These are phyloP conservation scores for Saturnispora zaruensis DNA, from an alignment of 805 yeast genomes.

Conservation along the genomic window DNA sequence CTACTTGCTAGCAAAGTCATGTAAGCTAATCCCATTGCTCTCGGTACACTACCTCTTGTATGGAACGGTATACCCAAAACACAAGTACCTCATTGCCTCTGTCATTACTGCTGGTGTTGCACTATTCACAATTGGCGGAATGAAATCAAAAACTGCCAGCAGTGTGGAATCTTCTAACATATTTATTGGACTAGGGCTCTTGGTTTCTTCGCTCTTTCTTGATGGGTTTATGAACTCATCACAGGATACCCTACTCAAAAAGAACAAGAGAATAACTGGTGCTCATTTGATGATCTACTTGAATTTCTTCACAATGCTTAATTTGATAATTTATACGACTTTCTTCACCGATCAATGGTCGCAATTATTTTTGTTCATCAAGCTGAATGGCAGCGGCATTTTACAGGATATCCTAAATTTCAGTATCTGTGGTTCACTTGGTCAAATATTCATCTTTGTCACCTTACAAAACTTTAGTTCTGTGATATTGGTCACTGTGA, in stretches of 20 bases:
- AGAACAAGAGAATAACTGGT: constrained; percentile 49
- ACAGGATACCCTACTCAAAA: constrained; percentile 74
- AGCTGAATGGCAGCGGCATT: constrained; percentile 41
- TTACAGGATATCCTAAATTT: constrained; percentile 54
- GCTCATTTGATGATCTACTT: constrained; percentile 78
- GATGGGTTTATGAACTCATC: constrained; percentile 93
- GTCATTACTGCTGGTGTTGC: constrained; percentile 80
- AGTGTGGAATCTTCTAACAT: constrained; percentile 46
- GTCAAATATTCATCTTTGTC: constrained; percentile 87
- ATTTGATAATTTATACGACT: constrained; percentile 44
- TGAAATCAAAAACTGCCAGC: constrained; percentile 32
- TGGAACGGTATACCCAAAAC: constrained; percentile 58
- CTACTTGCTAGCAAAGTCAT: constrained; percentile 79
- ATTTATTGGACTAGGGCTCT: constrained; percentile 49
- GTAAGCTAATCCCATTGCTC: constrained; percentile 94
- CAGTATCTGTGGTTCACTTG: constrained; percentile 76
- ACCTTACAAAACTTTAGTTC: constrained; percentile 83
- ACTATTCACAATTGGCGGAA: constrained; percentile 52
- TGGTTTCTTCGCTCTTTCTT: constrained; percentile 56
- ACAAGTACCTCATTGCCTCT: constrained; percentile 71
- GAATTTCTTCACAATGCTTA: constrained; percentile 35
- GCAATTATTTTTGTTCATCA: constrained; percentile 42
- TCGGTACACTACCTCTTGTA: constrained; percentile 67
- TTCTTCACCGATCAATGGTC: constrained; percentile 40
- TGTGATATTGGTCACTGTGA: constrained; percentile 77